These are phyloP conservation scores for Claviceps citrina DNA, from an alignment of 2,329 filamentous ascomycete species.

Conservation along the genomic window DNA sequence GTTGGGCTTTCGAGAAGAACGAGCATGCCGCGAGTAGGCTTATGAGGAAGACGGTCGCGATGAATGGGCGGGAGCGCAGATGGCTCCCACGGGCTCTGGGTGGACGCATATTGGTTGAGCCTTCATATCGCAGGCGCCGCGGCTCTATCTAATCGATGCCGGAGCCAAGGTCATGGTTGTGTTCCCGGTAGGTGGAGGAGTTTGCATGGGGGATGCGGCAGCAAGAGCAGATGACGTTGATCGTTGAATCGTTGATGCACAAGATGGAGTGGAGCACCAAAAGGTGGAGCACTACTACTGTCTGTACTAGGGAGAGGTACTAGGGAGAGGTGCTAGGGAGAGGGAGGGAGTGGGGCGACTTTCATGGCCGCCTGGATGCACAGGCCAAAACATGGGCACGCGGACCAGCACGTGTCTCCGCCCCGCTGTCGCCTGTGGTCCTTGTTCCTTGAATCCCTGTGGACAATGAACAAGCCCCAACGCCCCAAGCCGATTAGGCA, in stretches of 20 bases:
- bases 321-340: too few relatives aligned
- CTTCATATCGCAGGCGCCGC: constrained; percentile 7
- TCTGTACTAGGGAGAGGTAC: too few relatives aligned
- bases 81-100: constrained; percentile 17
- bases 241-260: too few relatives aligned
- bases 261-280: too few relatives aligned
- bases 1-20: constrained; percentile 17
- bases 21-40: constrained; percentile 30
- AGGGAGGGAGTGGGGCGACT: too few relatives aligned
- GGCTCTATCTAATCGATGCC: not conserved
- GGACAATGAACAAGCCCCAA: too few relatives aligned
- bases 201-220: too few relatives aligned
- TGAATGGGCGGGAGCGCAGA: constrained; percentile 33
- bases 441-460: too few relatives aligned
- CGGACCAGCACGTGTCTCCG: not conserved
- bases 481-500: constrained; percentile 5
- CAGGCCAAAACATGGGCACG: constrained; percentile 2
- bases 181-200: not conserved
- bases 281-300: too few relatives aligned
- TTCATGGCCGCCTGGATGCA: not conserved
- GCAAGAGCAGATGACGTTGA: too few relatives aligned
- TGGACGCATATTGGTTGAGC: constrained; percentile 8
- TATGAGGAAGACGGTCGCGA: constrained; percentile 30
- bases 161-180: not conserved
- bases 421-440: too few relatives aligned